phyloP scores from a whole-genome alignment of 139 green algal genomes.

The Chlorella sp. region DNA sequence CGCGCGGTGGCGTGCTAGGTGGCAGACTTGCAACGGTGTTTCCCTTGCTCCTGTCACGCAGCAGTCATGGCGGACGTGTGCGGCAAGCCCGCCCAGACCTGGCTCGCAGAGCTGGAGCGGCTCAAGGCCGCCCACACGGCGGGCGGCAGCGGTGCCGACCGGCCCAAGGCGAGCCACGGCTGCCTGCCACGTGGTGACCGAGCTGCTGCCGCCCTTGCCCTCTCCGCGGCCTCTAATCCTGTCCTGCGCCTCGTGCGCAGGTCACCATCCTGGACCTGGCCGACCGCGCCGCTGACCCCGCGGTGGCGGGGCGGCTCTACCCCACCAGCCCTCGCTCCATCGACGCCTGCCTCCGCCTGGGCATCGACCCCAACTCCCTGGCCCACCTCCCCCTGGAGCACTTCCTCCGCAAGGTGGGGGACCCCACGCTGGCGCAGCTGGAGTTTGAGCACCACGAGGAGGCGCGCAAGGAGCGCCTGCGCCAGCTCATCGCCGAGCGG shows the following conservation, averaged over 20 bases:
- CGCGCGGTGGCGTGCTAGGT: neutral
- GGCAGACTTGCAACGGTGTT: no score
- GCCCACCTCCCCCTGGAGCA: conserved; percentile 55
- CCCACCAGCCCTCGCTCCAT: conserved; percentile 78
- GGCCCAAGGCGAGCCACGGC: no score
- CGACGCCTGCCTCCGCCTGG: conserved; percentile 80
- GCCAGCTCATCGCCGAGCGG: conserved; percentile 64
- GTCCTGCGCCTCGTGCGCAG: no score
- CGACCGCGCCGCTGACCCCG: conserved; percentile 46
- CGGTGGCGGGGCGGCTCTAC: neutral
- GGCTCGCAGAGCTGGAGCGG: conserved; percentile 39
- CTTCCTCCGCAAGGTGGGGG: conserved; percentile 55
- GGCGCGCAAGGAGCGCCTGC: conserved; percentile 66
- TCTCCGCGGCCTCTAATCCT: no score
- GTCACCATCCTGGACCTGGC: conserved; percentile 72
- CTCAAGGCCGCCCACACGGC: conserved; percentile 3
- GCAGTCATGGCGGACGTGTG: neutral
- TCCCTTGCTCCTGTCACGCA: no score
- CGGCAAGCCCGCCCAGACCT: neutral
- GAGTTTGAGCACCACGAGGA: conserved; percentile 71
- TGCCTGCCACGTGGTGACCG: no score
- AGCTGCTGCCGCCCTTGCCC: no score
- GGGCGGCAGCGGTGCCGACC: neutral
- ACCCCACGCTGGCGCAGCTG: conserved; percentile 61
- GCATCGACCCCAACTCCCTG: conserved; percentile 82